Evolutionary conservation across 2,329 filamentous ascomycete species (phyloP).

Genomic region (Lecanoromycetidae sp.): DNA sequence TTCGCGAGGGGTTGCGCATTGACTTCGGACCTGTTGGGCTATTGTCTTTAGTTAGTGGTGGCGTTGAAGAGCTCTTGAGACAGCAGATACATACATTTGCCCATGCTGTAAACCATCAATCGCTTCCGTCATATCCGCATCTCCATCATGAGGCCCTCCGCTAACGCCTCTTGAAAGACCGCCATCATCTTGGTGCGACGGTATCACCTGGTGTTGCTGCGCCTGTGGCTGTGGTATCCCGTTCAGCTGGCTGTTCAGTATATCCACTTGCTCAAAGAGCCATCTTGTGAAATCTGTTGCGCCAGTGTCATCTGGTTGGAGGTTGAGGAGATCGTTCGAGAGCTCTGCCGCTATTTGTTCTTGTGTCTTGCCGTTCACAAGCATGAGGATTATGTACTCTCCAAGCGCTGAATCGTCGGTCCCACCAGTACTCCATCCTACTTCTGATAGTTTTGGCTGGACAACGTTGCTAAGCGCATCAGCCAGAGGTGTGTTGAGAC

Average conservation of each 20-base stretch:
- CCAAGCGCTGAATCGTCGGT: slow-evolving; percentile 72
- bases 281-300: slow-evolving; percentile 77
- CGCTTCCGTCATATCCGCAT: slow-evolving; percentile 60
- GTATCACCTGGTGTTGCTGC: slow-evolving; percentile 11
- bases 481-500: slow-evolving; percentile 69
- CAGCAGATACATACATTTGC: slow-evolving; percentile 26
- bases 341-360: slow-evolving; percentile 81
- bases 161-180: slow-evolving; percentile 2
- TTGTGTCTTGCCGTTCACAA: slow-evolving; percentile 87
- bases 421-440: slow-evolving; percentile 77
- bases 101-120: slow-evolving; percentile 29
- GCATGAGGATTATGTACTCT: slow-evolving; percentile 95
- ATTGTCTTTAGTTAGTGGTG: slow-evolving; percentile 31
- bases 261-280: slow-evolving; percentile 79
- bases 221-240: slow-evolving; percentile 12
- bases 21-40: slow-evolving; percentile 92
- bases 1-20: slow-evolving; percentile 65
- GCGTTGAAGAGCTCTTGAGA: slow-evolving; percentile 3
- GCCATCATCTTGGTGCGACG: slow-evolving; percentile 11
- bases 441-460: slow-evolving; percentile 81
- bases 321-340: slow-evolving; percentile 70
- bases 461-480: slow-evolving; percentile 71
- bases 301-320: slow-evolving; percentile 70
- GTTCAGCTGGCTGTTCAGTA: slow-evolving; percentile 40
- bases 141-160: slow-evolving; percentile 19